Evolutionary conservation across 1,284 basidiomycete species (phyloP), one percentile per base, ranked within the genome.

Genomic region (Rhodotorula sp.): DNA sequence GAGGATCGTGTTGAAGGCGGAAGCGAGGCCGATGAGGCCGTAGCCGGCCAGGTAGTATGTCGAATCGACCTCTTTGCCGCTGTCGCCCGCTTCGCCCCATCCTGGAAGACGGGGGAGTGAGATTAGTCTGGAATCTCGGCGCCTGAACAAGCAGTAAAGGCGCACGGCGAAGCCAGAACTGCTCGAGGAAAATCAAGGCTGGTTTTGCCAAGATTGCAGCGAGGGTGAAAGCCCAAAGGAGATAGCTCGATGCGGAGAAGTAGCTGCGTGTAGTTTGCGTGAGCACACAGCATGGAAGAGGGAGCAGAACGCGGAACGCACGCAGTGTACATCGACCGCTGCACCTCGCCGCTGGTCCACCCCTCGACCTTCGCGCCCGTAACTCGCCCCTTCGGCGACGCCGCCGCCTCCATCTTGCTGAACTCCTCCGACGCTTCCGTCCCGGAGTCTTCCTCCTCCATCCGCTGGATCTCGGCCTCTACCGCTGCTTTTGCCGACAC

Each of bases 331-430:
- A 76, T 74, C 17, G 61, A 57, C 0, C 27, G 27, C 55, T 66
- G 68, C 27, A 76, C 75, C 12, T 46, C 66, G 0, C 75, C 75
- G 21, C 53, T 67, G 4, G 62, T 64, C 75, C 75, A 76, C 0
- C 60, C 64, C 46, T 76, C 75, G 19, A 62, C 62, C 27, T 58
- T 58, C 13, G 46, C 25, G 1, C n/a, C 27, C 9, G 50, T 54
- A n/a, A n/a, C 21, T 16, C 25, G 14, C 46, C 17, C 52, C n/a
- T 50, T 25, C 49, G 34, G 44, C 58, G 9, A 9, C 3, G 1
- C 46, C 12, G n/a, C 46, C 27, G 41, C 58, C 7, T 62, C 55
- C 3, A 5, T 54, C 16, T 7, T 23, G 42, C 8, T 34, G 34
- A 34, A 5, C 34, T 34, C 34, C 34, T 34, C 34, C 34, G 34